Evolutionary conservation across 2,329 filamentous ascomycete genomes (phyloP).

Genomic region (Paecilomyces dactylethromorphus): DNA sequence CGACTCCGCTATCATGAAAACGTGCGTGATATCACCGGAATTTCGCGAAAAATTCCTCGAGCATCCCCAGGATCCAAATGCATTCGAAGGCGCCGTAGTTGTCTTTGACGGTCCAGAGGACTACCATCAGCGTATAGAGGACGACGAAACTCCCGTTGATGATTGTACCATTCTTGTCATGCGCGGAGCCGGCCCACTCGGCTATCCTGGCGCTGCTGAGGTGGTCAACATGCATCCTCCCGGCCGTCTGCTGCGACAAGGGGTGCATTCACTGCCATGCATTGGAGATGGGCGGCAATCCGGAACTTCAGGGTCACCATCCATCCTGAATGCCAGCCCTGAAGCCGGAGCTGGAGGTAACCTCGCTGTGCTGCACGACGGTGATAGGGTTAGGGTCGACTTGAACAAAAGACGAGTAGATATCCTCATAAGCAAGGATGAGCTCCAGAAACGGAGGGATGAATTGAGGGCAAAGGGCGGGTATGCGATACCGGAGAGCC

Average conservation of each 20-base stretch:
- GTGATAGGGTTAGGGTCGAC: slow-evolving; percentile 46
- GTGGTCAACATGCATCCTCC: slow-evolving; percentile 50
- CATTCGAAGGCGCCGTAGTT: slow-evolving; percentile 42
- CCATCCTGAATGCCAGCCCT: slow-evolving; percentile 51
- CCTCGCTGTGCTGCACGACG: slow-evolving; percentile 44
- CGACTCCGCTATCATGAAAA: slow-evolving; percentile 50
- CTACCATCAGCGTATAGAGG: slow-evolving; percentile 39
- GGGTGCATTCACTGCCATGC: slow-evolving; percentile 43
- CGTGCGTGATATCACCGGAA: slow-evolving; percentile 42
- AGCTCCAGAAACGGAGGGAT: slow-evolving; percentile 34
- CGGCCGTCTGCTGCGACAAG: slow-evolving; percentile 37
- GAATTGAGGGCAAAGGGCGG: slow-evolving; percentile 33
- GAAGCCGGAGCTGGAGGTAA: slow-evolving; percentile 51
- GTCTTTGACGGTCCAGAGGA: slow-evolving; percentile 49
- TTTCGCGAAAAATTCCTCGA: slow-evolving; percentile 42
- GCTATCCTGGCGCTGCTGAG: slow-evolving; percentile 46
- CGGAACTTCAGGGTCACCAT: slow-evolving; percentile 50
- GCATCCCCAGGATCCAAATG: slow-evolving; percentile 41
- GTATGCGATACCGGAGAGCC: slow-evolving; percentile 34
- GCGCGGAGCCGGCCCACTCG: slow-evolving; percentile 44
- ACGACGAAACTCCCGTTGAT: slow-evolving; percentile 32
- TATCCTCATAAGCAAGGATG: slow-evolving; percentile 38
- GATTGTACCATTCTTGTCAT: slow-evolving; percentile 42
- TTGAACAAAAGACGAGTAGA: slow-evolving; percentile 44
- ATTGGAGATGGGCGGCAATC: slow-evolving; percentile 52